These are phyloP conservation scores for Cercospora sesami DNA, from an alignment of 2,329 filamentous ascomycete species.

Conservation along the genomic window DNA sequence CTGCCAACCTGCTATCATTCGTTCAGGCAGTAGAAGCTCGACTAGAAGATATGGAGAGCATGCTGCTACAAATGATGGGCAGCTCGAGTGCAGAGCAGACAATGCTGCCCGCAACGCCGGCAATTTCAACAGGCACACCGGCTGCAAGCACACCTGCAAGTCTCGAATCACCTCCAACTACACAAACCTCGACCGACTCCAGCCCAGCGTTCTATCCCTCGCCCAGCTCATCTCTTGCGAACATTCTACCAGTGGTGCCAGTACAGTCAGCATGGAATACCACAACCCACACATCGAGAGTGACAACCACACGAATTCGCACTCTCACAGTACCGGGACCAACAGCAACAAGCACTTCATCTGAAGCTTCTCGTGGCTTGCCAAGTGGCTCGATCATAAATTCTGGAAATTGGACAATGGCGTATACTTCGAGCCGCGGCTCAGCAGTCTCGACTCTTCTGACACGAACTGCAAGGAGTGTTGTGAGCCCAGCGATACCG, in stretches of 20 bases:
- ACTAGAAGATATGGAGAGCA: conserved; percentile 19
- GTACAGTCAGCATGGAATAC: neutral
- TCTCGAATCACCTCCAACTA: neutral
- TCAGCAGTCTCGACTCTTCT: neutral
- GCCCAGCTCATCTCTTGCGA: neutral
- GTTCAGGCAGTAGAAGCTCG: conserved; percentile 21
- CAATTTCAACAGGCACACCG: neutral
- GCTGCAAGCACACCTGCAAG: neutral
- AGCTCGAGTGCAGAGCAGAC: neutral
- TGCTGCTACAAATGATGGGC: conserved; percentile 14
- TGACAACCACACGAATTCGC: conserved; percentile 12
- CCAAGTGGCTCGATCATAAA: neutral
- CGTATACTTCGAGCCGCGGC: neutral
- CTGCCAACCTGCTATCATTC: conserved; percentile 23
- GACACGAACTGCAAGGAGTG: neutral
- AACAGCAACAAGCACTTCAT: neutral
- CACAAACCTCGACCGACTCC: neutral
- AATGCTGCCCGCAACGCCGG: neutral
- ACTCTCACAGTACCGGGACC: conserved; percentile 9
- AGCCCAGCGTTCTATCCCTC: neutral
- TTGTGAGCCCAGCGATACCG: neutral
- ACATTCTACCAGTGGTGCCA: neutral
- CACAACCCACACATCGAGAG: conserved; percentile 10
- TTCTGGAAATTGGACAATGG: conserved; percentile 8
- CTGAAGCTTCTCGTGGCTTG: neutral